Percentiles rank a stretch among this genome's conserved stretches.
These are phyloP conservation scores for Debaryomyces nepalensis DNA, from an alignment of 1,139 yeast species.

Conservation along the genomic window DNA sequence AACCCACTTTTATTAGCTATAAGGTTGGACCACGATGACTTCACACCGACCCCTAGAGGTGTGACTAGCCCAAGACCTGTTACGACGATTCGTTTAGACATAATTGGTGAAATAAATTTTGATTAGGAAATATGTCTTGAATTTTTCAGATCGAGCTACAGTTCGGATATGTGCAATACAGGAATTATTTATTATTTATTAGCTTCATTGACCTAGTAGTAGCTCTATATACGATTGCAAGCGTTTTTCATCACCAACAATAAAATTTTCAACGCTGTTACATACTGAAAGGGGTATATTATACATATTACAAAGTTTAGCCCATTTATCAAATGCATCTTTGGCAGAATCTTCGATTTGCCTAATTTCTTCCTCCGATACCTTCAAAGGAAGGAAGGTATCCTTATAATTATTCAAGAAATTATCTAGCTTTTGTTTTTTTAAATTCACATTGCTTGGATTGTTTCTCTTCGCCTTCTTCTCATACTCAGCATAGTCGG, in stretches of 20 bases:
- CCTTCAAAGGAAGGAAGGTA: neutral
- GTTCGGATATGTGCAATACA: slow-evolving; percentile 1
- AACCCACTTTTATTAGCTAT: slow-evolving; percentile 59
- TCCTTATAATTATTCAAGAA: slow-evolving; percentile 20
- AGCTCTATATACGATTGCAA: slow-evolving; percentile 30
- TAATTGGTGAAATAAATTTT: slow-evolving; percentile 10
- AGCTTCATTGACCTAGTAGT: neutral
- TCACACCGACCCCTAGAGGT: slow-evolving; percentile 79
- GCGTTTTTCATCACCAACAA: slow-evolving; percentile 50
- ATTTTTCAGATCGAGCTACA: neutral
- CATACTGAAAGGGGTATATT: slow-evolving; percentile 29
- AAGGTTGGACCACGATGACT: slow-evolving; percentile 56
- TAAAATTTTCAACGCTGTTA: slow-evolving; percentile 39
- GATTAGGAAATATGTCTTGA: neutral
- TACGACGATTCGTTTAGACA: slow-evolving; percentile 70
- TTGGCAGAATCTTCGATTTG: neutral
- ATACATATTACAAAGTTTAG: slow-evolving; percentile 27
- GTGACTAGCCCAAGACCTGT: slow-evolving; percentile 89
- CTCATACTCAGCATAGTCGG: slow-evolving; percentile 33
- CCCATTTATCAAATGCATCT: slow-evolving; percentile 36
- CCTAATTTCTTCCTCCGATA: neutral
- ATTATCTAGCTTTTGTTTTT: slow-evolving; percentile 30
- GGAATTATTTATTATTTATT: neutral
- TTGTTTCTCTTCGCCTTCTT: slow-evolving; percentile 26
- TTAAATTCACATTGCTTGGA: slow-evolving; percentile 28